Evolutionary conservation across 2,329 filamentous ascomycete genomes (phyloP).

Genomic region (Colletotrichum ledebouriae): DNA sequence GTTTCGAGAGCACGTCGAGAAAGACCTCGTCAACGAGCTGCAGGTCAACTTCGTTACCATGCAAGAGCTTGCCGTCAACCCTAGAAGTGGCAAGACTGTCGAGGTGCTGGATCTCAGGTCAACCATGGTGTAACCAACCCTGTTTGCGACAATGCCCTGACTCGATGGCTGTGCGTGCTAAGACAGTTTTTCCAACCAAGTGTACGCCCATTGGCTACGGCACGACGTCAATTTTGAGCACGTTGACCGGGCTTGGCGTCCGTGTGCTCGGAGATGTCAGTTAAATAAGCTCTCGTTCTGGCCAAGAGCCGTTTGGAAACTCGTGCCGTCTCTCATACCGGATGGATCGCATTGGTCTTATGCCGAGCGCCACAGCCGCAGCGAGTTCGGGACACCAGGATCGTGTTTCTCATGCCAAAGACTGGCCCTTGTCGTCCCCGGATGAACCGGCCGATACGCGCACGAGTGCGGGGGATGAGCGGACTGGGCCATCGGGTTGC

Average conservation of each 20-base stretch:
- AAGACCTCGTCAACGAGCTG: constrained; percentile 32
- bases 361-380: too few relatives aligned
- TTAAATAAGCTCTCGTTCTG: constrained; percentile 10
- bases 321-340: background rate
- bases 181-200: background rate
- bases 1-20: constrained; percentile 37
- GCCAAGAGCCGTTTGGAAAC: background rate
- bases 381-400: too few relatives aligned
- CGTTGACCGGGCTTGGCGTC: background rate
- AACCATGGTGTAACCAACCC: background rate
- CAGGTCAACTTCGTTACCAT: constrained; percentile 22
- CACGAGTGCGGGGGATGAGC: background rate
- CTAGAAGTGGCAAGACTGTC: constrained; percentile 30
- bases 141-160: background rate
- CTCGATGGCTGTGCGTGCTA: background rate
- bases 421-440: constrained; percentile 1
- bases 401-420: background rate
- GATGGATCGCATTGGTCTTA: too few relatives aligned
- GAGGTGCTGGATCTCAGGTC: constrained; percentile 35
- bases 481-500: too few relatives aligned
- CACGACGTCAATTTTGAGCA: background rate
- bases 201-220: background rate
- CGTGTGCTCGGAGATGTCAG: background rate
- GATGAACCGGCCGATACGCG: background rate
- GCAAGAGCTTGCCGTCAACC: constrained; percentile 33